These are phyloP conservation scores for Plasmodium chabaudi DNA, from an alignment of 169 alveolate genomes.

Conservation along the genomic window DNA sequence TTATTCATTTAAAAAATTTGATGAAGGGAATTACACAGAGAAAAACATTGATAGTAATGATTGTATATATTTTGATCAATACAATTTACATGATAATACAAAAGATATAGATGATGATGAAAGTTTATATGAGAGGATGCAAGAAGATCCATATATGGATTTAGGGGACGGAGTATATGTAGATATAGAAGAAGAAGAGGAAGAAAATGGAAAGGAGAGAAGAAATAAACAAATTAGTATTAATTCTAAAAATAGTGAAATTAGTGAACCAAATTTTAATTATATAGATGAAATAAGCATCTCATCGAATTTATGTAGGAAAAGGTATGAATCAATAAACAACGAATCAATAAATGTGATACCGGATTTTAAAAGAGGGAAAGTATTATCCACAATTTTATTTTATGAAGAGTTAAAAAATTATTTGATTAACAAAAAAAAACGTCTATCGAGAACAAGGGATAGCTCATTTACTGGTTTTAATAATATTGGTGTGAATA, in stretches of 20 bases:
- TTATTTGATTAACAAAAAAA: slow-evolving; percentile 26
- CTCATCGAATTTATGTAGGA: not conserved
- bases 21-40: not conserved
- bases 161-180: slow-evolving; percentile 28
- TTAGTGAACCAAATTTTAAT: not conserved
- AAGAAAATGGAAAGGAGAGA: slow-evolving; percentile 11
- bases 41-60: slow-evolving; percentile 2
- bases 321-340: too few relatives aligned
- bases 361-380: not conserved
- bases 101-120: slow-evolving; percentile 6
- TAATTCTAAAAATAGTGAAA: not conserved
- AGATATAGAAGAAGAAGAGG: slow-evolving; percentile 17
- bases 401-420: slow-evolving; percentile 36
- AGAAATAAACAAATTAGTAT: too few relatives aligned
- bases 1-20: slow-evolving; percentile 53
- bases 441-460: not conserved
- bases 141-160: slow-evolving; percentile 24
- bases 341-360: too few relatives aligned
- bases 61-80: slow-evolving; percentile 14
- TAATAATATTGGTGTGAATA: not conserved
- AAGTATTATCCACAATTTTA: slow-evolving; percentile 11
- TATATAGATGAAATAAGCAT: slow-evolving; percentile 1
- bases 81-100: slow-evolving; percentile 1
- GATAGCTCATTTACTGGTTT: not conserved
- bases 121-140: not conserved